Percentiles rank a stretch among this genome's conserved stretches.
Conservation (phyloP, 768 basidiomycete species). For the Trametes cingulata region DNA sequence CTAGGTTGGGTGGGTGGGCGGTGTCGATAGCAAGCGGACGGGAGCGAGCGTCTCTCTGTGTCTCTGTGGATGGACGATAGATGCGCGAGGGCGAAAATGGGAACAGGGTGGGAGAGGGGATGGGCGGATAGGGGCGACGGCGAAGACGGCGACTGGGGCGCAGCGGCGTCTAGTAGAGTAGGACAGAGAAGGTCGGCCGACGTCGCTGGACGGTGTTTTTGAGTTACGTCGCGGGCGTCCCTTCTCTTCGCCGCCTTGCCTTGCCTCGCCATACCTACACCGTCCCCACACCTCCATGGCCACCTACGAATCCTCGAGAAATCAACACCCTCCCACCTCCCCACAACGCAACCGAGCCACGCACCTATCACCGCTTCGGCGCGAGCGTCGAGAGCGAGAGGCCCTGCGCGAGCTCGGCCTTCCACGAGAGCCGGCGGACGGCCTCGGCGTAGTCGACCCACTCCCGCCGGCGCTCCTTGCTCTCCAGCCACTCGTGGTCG, state of each 20-base stretch:
- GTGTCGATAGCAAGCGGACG: background rate
- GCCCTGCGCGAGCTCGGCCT: conserved; percentile 79
- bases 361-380: conserved; percentile 44
- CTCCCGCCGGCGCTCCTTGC: conserved; percentile 76
- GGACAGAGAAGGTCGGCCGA: too few relatives aligned
- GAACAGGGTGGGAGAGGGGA: background rate
- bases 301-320: background rate
- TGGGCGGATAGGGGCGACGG: background rate
- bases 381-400: conserved; percentile 72
- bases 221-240: background rate
- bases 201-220: background rate
- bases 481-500: conserved; percentile 81
- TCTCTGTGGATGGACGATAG: background rate
- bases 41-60: background rate
- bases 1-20: too few relatives aligned
- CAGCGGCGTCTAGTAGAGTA: background rate
- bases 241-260: background rate
- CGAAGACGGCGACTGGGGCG: background rate
- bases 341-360: background rate
- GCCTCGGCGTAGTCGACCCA: conserved; percentile 91
- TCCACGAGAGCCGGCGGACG: conserved; percentile 73
- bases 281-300: background rate
- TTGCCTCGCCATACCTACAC: too few relatives aligned
- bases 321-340: background rate
- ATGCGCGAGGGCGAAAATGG: background rate